These are phyloP conservation scores for Amylocystis lapponica DNA, from an alignment of 768 basidiomycete genomes.

Conservation along the genomic window DNA sequence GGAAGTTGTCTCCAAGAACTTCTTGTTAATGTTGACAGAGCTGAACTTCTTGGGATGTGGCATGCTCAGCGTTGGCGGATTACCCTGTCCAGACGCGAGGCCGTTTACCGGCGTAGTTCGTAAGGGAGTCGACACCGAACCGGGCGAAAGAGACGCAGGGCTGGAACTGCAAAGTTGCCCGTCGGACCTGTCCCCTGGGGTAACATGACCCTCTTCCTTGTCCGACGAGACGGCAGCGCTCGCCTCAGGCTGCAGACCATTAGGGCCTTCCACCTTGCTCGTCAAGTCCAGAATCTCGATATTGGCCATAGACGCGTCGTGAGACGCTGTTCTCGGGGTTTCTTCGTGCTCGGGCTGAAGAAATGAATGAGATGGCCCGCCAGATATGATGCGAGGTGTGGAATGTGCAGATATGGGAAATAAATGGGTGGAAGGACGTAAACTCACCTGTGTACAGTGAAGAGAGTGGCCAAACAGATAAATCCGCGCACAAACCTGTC, in stretches of 20 bases:
- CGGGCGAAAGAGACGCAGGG: conserved; percentile 18
- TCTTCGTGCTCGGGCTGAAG: background rate
- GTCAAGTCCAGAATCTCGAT: conserved; percentile 30
- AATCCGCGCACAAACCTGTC: background rate
- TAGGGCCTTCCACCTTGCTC: conserved; percentile 5
- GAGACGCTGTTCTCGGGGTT: conserved; percentile 41
- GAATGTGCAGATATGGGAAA: background rate
- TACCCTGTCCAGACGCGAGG: conserved; percentile 7
- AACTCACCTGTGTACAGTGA: background rate
- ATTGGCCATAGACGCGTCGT: conserved; percentile 79
- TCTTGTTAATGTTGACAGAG: conserved; percentile 92
- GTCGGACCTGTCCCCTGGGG: conserved; percentile 2
- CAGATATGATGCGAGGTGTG: background rate
- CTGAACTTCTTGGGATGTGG: conserved; percentile 81
- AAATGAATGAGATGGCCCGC: background rate
- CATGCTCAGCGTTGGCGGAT: conserved; percentile 17
- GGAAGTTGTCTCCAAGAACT: conserved; percentile 89
- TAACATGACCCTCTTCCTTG: conserved; percentile 3
- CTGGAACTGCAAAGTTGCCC: conserved; percentile 9
- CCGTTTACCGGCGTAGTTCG: conserved; percentile 5
- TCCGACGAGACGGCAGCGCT: conserved; percentile 4
- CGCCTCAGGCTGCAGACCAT: background rate
- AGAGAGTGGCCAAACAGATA: background rate
- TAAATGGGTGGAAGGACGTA: background rate
- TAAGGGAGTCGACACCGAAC: conserved; percentile 6